phyloP scores from a whole-genome alignment of 1,284 basidiomycete genomes.

The Rhodofomes roseus region DNA sequence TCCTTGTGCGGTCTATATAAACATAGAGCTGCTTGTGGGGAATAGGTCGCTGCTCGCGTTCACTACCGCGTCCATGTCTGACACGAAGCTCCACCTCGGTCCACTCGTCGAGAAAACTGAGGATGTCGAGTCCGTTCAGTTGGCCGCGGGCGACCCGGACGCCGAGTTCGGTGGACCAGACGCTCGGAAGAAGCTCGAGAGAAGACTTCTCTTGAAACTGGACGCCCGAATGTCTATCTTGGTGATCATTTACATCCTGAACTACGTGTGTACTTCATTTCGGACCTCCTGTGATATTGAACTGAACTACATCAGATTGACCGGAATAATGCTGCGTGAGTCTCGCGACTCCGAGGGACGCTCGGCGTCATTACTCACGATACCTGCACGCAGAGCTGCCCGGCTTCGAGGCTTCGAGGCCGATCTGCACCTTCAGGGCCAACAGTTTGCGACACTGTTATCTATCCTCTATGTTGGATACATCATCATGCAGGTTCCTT shows the following conservation, averaged over 20 bases:
- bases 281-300: not conserved
- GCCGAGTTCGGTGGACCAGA: constrained; percentile 41
- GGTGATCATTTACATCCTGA: constrained; percentile 65
- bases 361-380: not conserved
- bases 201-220: constrained; percentile 53
- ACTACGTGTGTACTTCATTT: constrained; percentile 45
- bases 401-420: constrained; percentile 66
- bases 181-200: constrained; percentile 43
- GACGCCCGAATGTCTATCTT: constrained; percentile 64
- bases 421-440: constrained; percentile 60
- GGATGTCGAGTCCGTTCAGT: constrained; percentile 6
- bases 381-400: constrained; percentile 46
- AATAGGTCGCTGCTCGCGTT: not conserved
- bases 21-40: not conserved
- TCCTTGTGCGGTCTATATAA: not conserved
- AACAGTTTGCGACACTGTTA: constrained; percentile 68
- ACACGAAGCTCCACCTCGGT: not conserved
- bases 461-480: constrained; percentile 79
- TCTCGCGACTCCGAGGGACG: not conserved
- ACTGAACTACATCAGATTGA: constrained; percentile 45
- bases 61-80: not conserved
- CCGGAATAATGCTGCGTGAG: constrained; percentile 62
- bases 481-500: constrained; percentile 77
- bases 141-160: constrained; percentile 22
- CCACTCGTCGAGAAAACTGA: constrained; percentile 11